Evolutionary conservation across 208 protist species (phyloP), one percentile per base, ranked within the genome.

Genomic region (Acanthamoeba culbertsoni): DNA sequence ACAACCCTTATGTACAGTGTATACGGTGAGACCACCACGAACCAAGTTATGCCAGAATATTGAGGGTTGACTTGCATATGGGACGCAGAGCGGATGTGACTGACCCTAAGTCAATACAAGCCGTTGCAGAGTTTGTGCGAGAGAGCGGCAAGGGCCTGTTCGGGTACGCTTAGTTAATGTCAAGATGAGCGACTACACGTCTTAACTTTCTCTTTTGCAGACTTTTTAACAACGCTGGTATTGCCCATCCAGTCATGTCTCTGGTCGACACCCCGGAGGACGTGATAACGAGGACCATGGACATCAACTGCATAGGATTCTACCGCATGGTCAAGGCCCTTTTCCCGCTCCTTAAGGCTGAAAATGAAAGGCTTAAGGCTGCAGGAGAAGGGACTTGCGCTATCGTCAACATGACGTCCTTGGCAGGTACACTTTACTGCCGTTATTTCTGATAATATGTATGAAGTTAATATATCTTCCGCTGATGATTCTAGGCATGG

Each of bases 391-490:
- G 71, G 40, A 51, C 71, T 23, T 79, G 71, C 71, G 18, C 71
- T 42, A 79, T 79, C 7, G 71, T 79, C 42, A 79, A 79, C 71
- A 79, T 79, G 71, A 79, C 71, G 26, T 79, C 71, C 71, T 51
- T 79, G 71, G 71, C 71, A 23, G 71, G 71, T 79, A 77, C 65
- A 8, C 14, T n/a, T n/a, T n/a, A n/a, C n/a, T n/a, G n/a, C n/a
- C n/a, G n/a, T n/a, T n/a, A n/a, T n/a, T n/a, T n/a, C n/a, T n/a
- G n/a, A n/a, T n/a, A n/a, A n/a, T n/a, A n/a, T n/a, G n/a, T 73
- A 1, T 42, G 62, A 23, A n/a, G n/a, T 28, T 33, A 37, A 6
- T 68, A 10, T 7, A n/a, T 28, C 59, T 28, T 14, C 59, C 59
- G 18, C 48, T 23, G 12, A 18, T 55, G 48, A 8, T 8, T 18